Base-by-base conservation (phyloP, 805 yeast genomes). In the Helenozyma rhizophorensis region DNA sequence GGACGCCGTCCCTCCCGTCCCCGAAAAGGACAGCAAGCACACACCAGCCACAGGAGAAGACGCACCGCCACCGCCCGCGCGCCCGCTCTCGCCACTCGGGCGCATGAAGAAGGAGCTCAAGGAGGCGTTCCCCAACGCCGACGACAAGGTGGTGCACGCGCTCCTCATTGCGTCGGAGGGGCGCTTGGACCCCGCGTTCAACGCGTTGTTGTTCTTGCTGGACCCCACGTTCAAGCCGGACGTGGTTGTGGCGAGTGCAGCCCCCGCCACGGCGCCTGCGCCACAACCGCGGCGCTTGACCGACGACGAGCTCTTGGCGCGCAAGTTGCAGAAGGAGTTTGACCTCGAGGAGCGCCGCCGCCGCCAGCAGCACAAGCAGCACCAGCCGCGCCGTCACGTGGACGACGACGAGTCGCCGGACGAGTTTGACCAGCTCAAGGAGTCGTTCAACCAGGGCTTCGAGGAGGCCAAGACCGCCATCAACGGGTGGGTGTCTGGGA, bases 111-210 rank as follows among this genome's bases (percentile, higher is more conserved):
- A 71, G 30, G 80, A 85, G 25, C 68, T 90, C 42, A 68, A 71
- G 47, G 95, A 86, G 14, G 97, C 97, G 0, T 90, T 90, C 56
- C 97, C 98, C 1, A 62, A 67, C 12, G 59, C 78, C 15, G 95
- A 87, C 25, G 83, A 74, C 19, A 74, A 78, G 40, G 74, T 79
- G 47, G 68, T 86, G 41, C 76, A 79, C 34, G 88, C 95, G 18
- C 80, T 86, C 1, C 65, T 89, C 36, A 84, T 93, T 53, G 97
- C 97, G 2, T 78, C 95, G 13, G 76, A 72, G 29, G 96, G 95
- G 18, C 68, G 73, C 29, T 55, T 86, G 27, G 96, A 87, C 47
- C 80, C 84, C 1, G 95, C 96, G 1, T 90, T 90, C 65, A 83
- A 82, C 56, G 97, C 96, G 0, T 65, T 89, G 48, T 65, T 90